Base-by-base conservation (phyloP, 2,329 filamentous ascomycete genomes). In the Phialemonium atrogriseum region DNA sequence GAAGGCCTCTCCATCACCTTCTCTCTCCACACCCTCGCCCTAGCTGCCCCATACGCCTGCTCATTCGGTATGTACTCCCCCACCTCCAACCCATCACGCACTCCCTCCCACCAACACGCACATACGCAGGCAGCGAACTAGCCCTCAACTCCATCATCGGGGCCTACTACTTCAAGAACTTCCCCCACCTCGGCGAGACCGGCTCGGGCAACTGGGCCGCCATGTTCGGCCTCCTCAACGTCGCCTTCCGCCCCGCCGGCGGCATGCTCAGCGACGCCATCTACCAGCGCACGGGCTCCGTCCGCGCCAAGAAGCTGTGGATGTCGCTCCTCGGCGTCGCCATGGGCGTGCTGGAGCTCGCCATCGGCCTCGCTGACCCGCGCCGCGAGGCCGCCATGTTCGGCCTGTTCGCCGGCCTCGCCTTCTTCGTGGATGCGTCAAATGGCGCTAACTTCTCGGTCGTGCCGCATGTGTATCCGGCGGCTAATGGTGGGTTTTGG, bases 371-470 rank as follows among this genome's bases (percentile, higher is more conserved):
- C 2, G 64, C 76, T 47, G 62, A 91, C 52, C 70, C 83, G 0
- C 69, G 77, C 16, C 50, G 68, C 15, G 54, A 79, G 28, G 58
- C 68, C 6, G 76, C 73, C 3, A 79, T 93, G 68, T 77, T 91
- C 34, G 84, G 83, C 1, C 73, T 94, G 5, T 62, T 93, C 7
- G 78, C 80, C 2, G 70, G 84, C 8, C 70, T 87, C 60, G 84
- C 83, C 1, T 69, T 94, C 51, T 94, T 94, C 62, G 59, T 87
- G 25, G 85, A 93, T 54, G 84, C 82, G 2, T 79, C 78, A 24
- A 94, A 94, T 51, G 88, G 88, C 1, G 78, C 84, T 24, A 91
- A 84, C 59, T 94, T 91, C 56, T 76, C 84, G 0, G 69, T 94
- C 5, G 80, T 94, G 15, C 86, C 87, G 4, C 88, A 94, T 51